phyloP scores from a whole-genome alignment of 2,329 filamentous ascomycete species.

The Botrytis tulipae region DNA sequence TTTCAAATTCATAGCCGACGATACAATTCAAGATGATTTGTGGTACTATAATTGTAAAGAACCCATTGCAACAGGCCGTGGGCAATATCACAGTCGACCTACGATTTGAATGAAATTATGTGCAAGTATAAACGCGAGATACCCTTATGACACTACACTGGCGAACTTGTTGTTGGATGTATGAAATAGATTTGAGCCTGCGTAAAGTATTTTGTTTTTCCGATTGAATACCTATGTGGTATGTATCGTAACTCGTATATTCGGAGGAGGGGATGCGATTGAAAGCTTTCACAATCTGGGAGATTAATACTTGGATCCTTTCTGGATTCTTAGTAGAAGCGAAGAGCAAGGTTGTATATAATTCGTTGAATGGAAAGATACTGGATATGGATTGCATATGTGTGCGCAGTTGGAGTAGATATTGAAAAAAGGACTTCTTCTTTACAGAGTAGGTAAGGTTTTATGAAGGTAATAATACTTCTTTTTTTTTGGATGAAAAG shows the following conservation, averaged over 20 bases:
- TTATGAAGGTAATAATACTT: neutral
- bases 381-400: neutral
- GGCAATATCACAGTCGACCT: neutral
- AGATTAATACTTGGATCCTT: neutral
- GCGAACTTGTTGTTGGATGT: neutral
- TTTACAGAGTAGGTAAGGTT: neutral
- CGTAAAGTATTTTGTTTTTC: neutral
- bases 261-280: neutral
- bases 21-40: neutral
- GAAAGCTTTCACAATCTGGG: neutral
- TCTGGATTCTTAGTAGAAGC: neutral
- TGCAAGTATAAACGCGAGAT: neutral
- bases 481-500: neutral
- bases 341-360: neutral
- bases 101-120: neutral
- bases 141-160: neutral
- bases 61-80: slow-evolving; percentile 9
- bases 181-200: neutral
- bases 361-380: neutral
- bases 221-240: neutral
- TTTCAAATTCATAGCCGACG: slow-evolving; percentile 17
- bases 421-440: neutral
- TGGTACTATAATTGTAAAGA: neutral
- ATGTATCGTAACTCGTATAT: neutral
- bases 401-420: neutral